Evolutionary conservation across 2,329 filamentous ascomycete genomes (phyloP).

Genomic region (Erysiphe neolycopersici): DNA sequence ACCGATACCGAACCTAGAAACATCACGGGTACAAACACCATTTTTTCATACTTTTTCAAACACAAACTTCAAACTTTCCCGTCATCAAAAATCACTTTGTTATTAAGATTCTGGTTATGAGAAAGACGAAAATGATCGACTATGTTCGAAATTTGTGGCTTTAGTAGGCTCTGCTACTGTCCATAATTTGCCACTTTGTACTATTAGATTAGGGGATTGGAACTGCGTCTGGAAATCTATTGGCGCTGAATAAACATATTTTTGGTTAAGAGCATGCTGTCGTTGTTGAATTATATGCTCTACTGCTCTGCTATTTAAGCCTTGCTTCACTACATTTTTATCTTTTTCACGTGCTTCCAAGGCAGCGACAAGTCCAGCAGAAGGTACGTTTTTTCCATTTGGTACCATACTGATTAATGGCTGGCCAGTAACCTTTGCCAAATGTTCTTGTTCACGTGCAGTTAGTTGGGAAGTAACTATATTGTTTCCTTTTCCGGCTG

Average conservation of each 20-base stretch:
- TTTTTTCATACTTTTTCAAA: background rate
- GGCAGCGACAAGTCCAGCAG: slow-evolving; percentile 46
- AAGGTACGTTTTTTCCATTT: slow-evolving; percentile 16
- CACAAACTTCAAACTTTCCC: no score
- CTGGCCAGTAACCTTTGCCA: slow-evolving; percentile 56
- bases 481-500: slow-evolving; percentile 10
- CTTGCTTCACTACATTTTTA: slow-evolving; percentile 41
- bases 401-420: slow-evolving; percentile 37
- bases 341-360: slow-evolving; percentile 62
- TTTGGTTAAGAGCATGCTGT: slow-evolving; percentile 17
- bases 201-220: slow-evolving; percentile 1
- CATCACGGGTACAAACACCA: no score
- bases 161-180: no score
- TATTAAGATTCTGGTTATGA: no score
- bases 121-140: no score
- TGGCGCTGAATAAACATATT: slow-evolving; percentile 5
- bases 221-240: slow-evolving; percentile 5
- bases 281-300: slow-evolving; percentile 50
- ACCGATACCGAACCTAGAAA: no score
- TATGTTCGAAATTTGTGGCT: no score
- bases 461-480: slow-evolving; percentile 38
- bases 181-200: background rate
- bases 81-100: no score
- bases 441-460: slow-evolving; percentile 65
- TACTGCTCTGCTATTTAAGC: slow-evolving; percentile 40